These are phyloP conservation scores for Hypoxylon lenormandii DNA, from an alignment of 495 filamentous ascomycete species.

Conservation along the genomic window DNA sequence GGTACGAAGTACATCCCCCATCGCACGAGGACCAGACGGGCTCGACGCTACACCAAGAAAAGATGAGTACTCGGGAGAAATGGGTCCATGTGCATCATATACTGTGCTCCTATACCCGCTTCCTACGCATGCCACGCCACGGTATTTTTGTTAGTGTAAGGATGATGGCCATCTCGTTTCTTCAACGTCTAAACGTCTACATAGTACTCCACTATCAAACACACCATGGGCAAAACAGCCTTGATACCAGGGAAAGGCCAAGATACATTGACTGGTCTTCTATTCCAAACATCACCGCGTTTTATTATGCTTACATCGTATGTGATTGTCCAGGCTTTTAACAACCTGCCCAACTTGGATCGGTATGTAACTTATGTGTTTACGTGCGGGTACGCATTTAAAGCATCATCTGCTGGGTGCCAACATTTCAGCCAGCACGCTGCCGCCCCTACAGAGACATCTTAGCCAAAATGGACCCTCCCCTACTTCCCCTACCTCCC, in stretches of 20 bases:
- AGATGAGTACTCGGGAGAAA: slow-evolving; percentile 20
- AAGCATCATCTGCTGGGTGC: slow-evolving; percentile 16
- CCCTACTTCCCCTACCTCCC: not conserved
- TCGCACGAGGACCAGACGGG: slow-evolving; percentile 21
- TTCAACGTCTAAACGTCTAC: no score
- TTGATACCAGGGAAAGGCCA: slow-evolving; percentile 36
- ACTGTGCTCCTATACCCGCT: slow-evolving; percentile 36
- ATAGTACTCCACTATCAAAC: slow-evolving; percentile 36
- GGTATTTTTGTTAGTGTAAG: slow-evolving; percentile 36
- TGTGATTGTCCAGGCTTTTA: slow-evolving; percentile 4
- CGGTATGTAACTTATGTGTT: not conserved
- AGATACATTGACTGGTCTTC: slow-evolving; percentile 6
- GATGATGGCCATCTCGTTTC: slow-evolving; percentile 27
- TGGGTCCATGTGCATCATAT: slow-evolving; percentile 35
- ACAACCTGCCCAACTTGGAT: not conserved
- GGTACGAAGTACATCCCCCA: slow-evolving; percentile 35
- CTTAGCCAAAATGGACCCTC: no score
- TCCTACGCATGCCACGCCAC: slow-evolving; percentile 23
- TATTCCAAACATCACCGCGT: slow-evolving; percentile 4
- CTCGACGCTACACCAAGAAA: slow-evolving; percentile 32
- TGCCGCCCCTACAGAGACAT: no score
- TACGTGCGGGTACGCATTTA: no score
- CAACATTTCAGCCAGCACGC: not conserved
- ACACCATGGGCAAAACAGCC: slow-evolving; percentile 30
- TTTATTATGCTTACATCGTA: slow-evolving; percentile 28